Percentiles rank a stretch among this genome's conserved stretches.
Conservation (phyloP, 345 rosid genomes). For the Dipteronia dyeriana region DNA sequence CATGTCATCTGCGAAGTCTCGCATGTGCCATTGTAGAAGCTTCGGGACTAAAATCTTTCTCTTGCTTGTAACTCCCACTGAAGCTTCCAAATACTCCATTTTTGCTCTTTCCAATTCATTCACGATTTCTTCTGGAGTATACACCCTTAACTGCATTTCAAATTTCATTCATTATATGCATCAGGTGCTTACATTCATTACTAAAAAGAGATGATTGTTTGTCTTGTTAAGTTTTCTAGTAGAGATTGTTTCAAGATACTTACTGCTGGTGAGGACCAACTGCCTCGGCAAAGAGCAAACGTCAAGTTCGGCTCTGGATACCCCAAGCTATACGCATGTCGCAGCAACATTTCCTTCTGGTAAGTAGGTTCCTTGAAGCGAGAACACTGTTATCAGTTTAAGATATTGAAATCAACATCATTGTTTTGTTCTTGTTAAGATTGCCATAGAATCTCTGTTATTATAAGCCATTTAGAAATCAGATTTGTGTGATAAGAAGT, state of each 20-base stretch:
- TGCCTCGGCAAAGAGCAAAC: conserved; percentile 90
- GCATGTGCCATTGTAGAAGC: conserved; percentile 89
- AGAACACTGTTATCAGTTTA: conserved; percentile 17
- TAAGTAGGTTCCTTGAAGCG: conserved; percentile 52
- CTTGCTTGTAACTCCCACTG: conserved; percentile 77
- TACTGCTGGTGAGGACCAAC: conserved; percentile 95
- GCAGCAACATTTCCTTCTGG: conserved; percentile 77
- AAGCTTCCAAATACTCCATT: conserved; percentile 78
- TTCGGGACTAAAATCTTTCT: conserved; percentile 77
- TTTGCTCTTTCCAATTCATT: conserved; percentile 76
- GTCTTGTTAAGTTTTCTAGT: not conserved
- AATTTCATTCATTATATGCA: not conserved
- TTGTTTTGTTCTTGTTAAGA: not conserved
- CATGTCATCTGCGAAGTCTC: conserved; percentile 81
- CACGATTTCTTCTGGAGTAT: conserved; percentile 65
- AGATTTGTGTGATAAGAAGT: not conserved
- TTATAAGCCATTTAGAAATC: too few species aligned
- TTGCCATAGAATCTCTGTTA: not conserved
- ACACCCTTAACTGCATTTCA: conserved; percentile 69
- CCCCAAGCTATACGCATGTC: conserved; percentile 82
- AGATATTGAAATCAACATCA: not conserved
- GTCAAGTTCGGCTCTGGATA: conserved; percentile 88
- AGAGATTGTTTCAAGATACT: conserved; percentile 21
- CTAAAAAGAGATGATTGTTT: not conserved
- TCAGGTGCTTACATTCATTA: too few species aligned